Base-by-base conservation (phyloP, 306 rosid genomes). In the Styphnolobium japonicum region DNA sequence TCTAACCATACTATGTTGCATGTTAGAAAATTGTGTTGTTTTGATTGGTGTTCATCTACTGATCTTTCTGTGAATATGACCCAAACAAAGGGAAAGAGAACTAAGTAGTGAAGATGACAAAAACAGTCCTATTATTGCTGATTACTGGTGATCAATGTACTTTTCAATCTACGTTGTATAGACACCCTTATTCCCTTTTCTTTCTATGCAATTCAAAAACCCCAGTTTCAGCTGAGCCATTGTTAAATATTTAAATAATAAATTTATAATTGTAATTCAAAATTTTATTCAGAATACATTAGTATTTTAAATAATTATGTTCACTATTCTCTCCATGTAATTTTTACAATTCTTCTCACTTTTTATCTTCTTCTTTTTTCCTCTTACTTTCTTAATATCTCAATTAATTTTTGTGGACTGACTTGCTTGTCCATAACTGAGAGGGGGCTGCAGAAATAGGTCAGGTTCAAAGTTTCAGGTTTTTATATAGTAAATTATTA, bases 21-120 rank as follows among this genome's bases (percentile, higher is more conserved):
- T 51, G 75, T 51, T 75, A 18, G 63, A 60, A 72, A 83, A 25
- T 22, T 75, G 43, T 60, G 40, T 19, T 86, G 62, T 71, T 66
- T 23, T 66, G 56, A 18, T 68, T 34, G 46, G 66, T 33, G 11
- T 8, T 58, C 21, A 68, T 58, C 62, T 46, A 34, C 22, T 72
- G 57, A 76, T 56, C 56, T 61, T 76, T 82, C 0, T 27, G 6
- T 48, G 81, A 43, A 10, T 36, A 33, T 52, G 67, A 73, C 66
- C 48, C 18, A 58, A 67, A n/a, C 21, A 78, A 21, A 46, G 7
- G 18, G 46, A 53, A 34, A 40, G 3, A 7, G 3, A 74, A 48
- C 22, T 12, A 5, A 39, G 10, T n/a, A 21, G 43, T 77, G 67
- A 52, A 53, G 29, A 37, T n/a, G 0, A 6, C 4, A 19, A 21